Conservation (phyloP, 2,329 filamentous ascomycete species). For the Fusarium ambrosium region DNA sequence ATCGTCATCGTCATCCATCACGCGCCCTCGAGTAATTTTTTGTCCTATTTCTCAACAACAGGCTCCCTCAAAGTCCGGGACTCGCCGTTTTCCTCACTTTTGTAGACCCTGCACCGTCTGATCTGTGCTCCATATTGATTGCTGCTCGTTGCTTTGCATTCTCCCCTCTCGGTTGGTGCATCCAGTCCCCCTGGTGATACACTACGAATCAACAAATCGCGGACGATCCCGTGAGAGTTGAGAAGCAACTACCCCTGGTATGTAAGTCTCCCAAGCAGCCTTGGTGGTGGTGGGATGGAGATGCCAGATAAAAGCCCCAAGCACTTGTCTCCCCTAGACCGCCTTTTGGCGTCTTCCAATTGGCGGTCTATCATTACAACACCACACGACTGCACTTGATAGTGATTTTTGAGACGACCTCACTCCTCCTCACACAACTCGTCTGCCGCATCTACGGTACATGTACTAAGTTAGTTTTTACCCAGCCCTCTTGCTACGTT, state of each 20-base stretch:
- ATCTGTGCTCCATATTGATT: constrained; percentile 13
- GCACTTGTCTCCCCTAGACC: constrained; percentile 36
- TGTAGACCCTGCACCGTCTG: constrained; percentile 6
- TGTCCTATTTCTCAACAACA: not conserved
- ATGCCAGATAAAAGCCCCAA: constrained; percentile 23
- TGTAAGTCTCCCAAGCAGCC: constrained; percentile 21
- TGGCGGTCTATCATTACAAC: constrained; percentile 50
- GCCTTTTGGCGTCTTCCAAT: constrained; percentile 51
- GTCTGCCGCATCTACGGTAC: constrained; percentile 2
- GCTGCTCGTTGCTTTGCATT: constrained; percentile 2
- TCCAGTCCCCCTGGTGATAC: constrained; percentile 21
- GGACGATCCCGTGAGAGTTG: constrained; percentile 17
- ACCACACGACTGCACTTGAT: constrained; percentile 24
- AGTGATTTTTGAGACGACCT: constrained; percentile 19
- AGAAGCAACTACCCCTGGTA: constrained; percentile 4
- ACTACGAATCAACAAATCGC: constrained; percentile 34
- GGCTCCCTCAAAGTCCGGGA: not conserved
- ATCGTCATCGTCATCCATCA: constrained; percentile 39
- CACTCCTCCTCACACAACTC: not conserved
- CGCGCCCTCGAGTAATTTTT: constrained; percentile 17
- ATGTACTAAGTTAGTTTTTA: constrained; percentile 3
- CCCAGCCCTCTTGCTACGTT: constrained; percentile 20
- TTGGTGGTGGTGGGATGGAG: constrained; percentile 33
- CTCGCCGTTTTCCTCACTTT: constrained; percentile 14
- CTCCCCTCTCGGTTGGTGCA: constrained; percentile 32